These are phyloP conservation scores for Paraurostyla sp. DNA, from an alignment of 73 alveolate genomes.

Conservation along the genomic window DNA sequence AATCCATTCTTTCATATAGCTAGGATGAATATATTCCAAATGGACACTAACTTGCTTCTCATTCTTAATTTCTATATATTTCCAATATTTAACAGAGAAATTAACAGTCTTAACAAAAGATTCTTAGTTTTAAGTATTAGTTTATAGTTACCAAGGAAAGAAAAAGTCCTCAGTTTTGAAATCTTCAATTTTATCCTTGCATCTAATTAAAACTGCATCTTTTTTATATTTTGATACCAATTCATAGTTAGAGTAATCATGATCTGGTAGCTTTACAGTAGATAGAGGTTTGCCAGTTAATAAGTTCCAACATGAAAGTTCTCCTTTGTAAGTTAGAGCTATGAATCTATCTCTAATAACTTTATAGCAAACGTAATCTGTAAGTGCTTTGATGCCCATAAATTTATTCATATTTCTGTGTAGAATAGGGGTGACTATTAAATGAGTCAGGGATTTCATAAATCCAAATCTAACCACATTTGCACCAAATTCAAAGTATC, in stretches of 20 bases:
- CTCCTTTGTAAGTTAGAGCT: background rate
- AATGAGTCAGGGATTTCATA: background rate
- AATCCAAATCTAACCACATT: background rate
- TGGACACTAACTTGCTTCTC: background rate
- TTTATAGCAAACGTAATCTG: background rate
- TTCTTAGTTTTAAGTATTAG: background rate
- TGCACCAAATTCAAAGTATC: background rate
- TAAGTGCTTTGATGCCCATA: background rate
- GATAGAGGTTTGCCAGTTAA: background rate
- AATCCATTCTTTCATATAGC: background rate
- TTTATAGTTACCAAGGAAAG: background rate
- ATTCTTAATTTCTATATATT: conserved; percentile 21
- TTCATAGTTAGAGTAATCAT: background rate
- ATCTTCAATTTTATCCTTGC: background rate
- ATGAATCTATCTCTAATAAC: background rate
- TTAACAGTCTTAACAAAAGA: background rate
- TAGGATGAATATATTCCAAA: conserved; percentile 9
- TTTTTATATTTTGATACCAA: background rate
- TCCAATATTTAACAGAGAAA: background rate
- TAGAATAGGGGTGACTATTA: background rate
- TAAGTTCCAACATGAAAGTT: background rate
- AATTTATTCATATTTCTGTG: background rate
- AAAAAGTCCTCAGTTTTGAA: background rate
- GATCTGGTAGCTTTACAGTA: background rate
- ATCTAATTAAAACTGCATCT: background rate